These are phyloP conservation scores for Sclerotinia minor DNA, from an alignment of 2,329 filamentous ascomycete genomes.

Conservation along the genomic window DNA sequence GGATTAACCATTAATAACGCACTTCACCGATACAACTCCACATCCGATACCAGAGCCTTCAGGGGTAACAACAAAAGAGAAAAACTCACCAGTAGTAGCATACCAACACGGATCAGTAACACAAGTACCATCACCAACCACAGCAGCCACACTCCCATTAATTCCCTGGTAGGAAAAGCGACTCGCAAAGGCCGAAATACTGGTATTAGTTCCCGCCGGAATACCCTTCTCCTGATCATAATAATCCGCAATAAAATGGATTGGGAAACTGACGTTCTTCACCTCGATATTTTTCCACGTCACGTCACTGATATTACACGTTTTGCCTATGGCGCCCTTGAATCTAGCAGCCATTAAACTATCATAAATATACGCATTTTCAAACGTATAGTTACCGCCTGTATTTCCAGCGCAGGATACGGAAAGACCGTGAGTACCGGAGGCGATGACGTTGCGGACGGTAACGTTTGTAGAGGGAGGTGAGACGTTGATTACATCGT, in stretches of 20 bases:
- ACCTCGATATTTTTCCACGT: conserved; percentile 20
- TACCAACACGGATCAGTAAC: conserved; percentile 10
- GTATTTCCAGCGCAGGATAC: not conserved
- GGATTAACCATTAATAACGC: not conserved
- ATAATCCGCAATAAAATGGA: conserved; percentile 22
- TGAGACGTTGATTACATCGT: conserved; percentile 18
- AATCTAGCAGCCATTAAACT: conserved; percentile 20
- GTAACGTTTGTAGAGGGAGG: conserved; percentile 15
- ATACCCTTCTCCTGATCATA: conserved; percentile 13
- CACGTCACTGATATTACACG: conserved; percentile 10
- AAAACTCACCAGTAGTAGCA: conserved; percentile 16
- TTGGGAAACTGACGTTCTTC: conserved; percentile 15
- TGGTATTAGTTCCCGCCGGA: not conserved
- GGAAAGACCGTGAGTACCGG: conserved; percentile 13
- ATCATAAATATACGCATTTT: conserved; percentile 18
- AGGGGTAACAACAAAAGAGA: not conserved
- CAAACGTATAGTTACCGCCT: conserved; percentile 18
- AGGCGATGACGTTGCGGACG: conserved; percentile 18
- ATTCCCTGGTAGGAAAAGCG: conserved; percentile 4
- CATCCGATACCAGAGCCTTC: no score
- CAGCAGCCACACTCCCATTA: not conserved
- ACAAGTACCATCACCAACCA: conserved; percentile 18
- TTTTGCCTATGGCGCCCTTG: not conserved
- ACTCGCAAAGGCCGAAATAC: conserved; percentile 7
- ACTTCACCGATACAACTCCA: not conserved